Conservation (phyloP, 768 basidiomycete species). For the Pleurotus djamor region DNA sequence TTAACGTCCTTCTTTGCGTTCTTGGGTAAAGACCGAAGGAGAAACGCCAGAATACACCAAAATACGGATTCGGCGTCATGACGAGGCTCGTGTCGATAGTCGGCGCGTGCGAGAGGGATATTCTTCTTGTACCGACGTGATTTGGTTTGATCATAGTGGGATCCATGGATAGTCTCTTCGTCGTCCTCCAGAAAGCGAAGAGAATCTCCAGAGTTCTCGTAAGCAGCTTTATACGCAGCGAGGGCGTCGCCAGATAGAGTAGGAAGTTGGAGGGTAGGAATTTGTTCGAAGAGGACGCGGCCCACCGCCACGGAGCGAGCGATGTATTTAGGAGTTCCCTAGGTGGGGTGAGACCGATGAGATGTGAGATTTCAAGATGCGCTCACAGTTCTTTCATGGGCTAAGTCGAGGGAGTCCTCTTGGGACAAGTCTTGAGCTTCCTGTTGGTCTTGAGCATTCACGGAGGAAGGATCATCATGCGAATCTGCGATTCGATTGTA, state of each 20-base stretch:
- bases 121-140: background rate
- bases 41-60: slow-evolving; percentile 8
- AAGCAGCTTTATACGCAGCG: background rate
- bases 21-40: slow-evolving; percentile 3
- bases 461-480: too few species aligned
- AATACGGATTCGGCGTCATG: slow-evolving; percentile 10
- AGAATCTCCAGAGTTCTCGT: background rate
- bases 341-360: background rate
- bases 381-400: too few species aligned
- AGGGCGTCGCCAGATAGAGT: background rate
- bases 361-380: too few species aligned
- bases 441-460: too few species aligned
- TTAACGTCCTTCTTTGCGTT: background rate
- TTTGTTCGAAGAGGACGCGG: background rate
- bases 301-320: slow-evolving; percentile 8
- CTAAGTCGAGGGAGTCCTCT: too few species aligned
- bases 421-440: too few species aligned
- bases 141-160: background rate
- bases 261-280: background rate
- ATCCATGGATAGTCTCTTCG: background rate
- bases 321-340: slow-evolving; percentile 5
- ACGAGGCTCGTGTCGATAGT: slow-evolving; percentile 5
- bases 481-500: background rate
- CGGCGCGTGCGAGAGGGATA: background rate
- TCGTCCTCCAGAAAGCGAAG: background rate